Conservation (phyloP, 306 rosid species). For the Glycine tomentella region DNA sequence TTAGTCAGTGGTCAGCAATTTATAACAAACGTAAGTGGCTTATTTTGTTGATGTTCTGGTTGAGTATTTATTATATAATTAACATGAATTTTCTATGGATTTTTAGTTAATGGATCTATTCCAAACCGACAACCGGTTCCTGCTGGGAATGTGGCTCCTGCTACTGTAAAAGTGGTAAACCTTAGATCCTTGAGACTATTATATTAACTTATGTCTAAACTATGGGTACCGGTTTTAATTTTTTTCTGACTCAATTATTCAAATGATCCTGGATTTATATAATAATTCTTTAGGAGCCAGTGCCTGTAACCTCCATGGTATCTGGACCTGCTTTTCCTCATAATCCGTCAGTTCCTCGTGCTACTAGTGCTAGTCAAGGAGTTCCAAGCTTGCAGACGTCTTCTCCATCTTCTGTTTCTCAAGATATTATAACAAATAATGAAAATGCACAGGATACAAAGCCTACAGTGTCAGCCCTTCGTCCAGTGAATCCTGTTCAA, state of each 20-base stretch:
- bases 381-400: conserved; percentile 87
- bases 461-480: conserved; percentile 72
- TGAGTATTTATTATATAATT: conserved; percentile 28
- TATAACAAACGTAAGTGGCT: conserved; percentile 21
- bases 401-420: conserved; percentile 87
- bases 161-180: conserved; percentile 91
- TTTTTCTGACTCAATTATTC: conserved; percentile 28
- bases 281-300: conserved; percentile 75
- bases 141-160: conserved; percentile 74
- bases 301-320: conserved; percentile 76
- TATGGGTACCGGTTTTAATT: background rate
- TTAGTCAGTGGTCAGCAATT: conserved; percentile 33
- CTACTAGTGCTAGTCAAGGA: conserved; percentile 75
- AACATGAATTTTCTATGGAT: conserved; percentile 39
- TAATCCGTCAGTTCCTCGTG: conserved; percentile 71
- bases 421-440: conserved; percentile 75
- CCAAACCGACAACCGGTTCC: conserved; percentile 72
- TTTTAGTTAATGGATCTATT: conserved; percentile 83
- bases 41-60: conserved; percentile 40
- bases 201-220: conserved; percentile 22
- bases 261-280: conserved; percentile 42
- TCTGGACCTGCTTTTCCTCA: conserved; percentile 77
- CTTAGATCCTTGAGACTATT: conserved; percentile 28
- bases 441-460: conserved; percentile 81
- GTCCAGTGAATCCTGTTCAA: conserved; percentile 78